Conservation (phyloP, 2,329 filamentous ascomycete species). For the Ceratocystis diversiconidia region DNA sequence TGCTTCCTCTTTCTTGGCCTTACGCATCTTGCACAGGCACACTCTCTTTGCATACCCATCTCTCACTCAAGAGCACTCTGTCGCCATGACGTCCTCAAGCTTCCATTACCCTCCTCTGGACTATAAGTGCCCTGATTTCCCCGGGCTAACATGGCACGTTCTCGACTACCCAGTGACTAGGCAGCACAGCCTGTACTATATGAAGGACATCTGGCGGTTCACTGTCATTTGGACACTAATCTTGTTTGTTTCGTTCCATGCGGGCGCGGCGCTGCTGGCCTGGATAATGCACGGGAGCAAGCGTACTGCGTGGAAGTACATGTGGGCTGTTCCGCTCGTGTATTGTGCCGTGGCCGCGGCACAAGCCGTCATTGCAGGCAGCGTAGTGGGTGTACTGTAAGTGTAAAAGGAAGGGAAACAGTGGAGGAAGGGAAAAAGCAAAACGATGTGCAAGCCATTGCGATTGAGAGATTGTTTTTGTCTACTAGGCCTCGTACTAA, state of each 20-base stretch:
- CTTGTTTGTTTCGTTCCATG: slow-evolving; percentile 60
- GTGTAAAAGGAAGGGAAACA: slow-evolving; percentile 24
- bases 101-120: slow-evolving; percentile 28
- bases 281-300: slow-evolving; percentile 54
- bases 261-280: slow-evolving; percentile 57
- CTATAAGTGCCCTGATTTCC: slow-evolving; percentile 60
- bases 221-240: slow-evolving; percentile 78
- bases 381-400: slow-evolving; percentile 66
- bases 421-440: background rate
- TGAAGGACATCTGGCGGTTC: slow-evolving; percentile 71
- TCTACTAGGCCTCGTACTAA: background rate
- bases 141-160: slow-evolving; percentile 63
- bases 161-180: slow-evolving; percentile 32
- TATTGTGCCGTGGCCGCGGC: slow-evolving; percentile 59
- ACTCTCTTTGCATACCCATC: background rate
- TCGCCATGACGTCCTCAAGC: background rate
- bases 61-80: background rate
- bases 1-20: background rate
- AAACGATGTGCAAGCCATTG: too few relatives aligned
- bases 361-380: slow-evolving; percentile 68
- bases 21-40: background rate
- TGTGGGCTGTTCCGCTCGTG: slow-evolving; percentile 59
- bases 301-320: slow-evolving; percentile 40
- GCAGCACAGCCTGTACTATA: slow-evolving; percentile 51
- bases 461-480: too few relatives aligned